Evolutionary conservation across 768 basidiomycete genomes (phyloP).

Genomic region (Kwoniella mangroviensis): DNA sequence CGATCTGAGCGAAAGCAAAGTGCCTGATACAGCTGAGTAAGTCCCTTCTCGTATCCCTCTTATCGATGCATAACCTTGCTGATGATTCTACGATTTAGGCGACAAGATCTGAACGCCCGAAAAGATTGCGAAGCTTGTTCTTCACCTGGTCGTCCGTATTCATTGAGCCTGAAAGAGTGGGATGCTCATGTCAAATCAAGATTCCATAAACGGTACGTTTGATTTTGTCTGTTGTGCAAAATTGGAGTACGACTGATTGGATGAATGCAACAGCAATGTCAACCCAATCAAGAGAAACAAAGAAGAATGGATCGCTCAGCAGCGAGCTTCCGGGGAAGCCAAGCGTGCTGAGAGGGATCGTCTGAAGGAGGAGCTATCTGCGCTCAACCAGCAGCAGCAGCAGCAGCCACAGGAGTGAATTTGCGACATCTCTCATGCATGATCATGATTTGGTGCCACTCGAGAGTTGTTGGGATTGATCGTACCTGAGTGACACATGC

Average conservation of each 20-base stretch:
- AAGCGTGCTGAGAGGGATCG: constrained; percentile 26
- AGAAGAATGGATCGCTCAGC: constrained; percentile 22
- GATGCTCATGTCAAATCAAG: constrained; percentile 29
- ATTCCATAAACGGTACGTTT: constrained; percentile 33
- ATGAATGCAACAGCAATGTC: constrained; percentile 2
- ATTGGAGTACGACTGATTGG: neutral
- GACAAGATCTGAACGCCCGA: constrained; percentile 46
- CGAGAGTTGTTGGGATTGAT: neutral
- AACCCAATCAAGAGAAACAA: constrained; percentile 23
- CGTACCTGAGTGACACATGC: neutral
- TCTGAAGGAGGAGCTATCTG: constrained; percentile 15
- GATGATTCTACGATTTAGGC: constrained; percentile 18
- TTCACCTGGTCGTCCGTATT: constrained; percentile 29
- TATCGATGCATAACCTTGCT: neutral
- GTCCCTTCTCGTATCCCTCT: neutral
- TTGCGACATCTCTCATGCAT: neutral
- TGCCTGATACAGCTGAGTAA: constrained; percentile 48
- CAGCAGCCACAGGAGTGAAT: neutral
- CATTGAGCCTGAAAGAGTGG: constrained; percentile 36
- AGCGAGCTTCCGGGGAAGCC: constrained; percentile 17
- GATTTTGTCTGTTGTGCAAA: neutral
- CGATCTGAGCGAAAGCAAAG: neutral
- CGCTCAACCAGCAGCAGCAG: constrained; percentile 6
- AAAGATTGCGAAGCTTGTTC: constrained; percentile 44
- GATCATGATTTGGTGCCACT: neutral